phyloP scores from a whole-genome alignment of 2,329 filamentous ascomycete genomes.

The Penicillium concentricum region DNA sequence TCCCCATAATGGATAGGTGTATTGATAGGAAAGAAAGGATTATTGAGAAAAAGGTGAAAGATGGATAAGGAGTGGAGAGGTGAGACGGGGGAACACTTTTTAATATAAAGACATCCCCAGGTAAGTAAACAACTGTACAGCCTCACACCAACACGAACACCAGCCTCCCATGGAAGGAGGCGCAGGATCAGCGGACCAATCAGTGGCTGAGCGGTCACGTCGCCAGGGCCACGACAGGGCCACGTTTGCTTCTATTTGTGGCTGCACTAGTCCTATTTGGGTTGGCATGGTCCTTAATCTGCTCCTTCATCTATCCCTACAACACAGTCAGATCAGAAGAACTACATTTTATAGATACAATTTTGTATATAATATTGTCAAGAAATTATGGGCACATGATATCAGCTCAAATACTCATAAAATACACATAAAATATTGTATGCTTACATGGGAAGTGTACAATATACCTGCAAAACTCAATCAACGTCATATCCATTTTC shows the following conservation, averaged over 20 bases:
- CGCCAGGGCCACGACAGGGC: conserved; percentile 18
- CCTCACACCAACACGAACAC: conserved; percentile 15
- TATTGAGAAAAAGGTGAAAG: conserved; percentile 2
- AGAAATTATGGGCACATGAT: no score
- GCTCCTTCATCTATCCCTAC: background rate
- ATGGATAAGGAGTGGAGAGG: background rate
- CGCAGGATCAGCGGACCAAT: conserved; percentile 24
- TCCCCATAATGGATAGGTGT: conserved; percentile 55
- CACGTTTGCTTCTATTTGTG: conserved; percentile 30
- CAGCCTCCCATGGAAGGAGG: conserved; percentile 22
- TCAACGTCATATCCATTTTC: background rate
- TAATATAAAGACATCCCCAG: background rate
- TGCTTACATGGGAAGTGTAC: no score
- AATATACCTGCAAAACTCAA: no score
- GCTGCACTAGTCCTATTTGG: conserved; percentile 9
- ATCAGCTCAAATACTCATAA: no score
- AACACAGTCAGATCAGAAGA: background rate
- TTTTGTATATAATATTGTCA: background rate
- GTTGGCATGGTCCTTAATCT: background rate
- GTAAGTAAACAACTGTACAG: conserved; percentile 9
- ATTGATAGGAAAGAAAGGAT: background rate
- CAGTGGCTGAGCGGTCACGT: conserved; percentile 15
- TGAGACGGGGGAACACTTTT: conserved; percentile 8
- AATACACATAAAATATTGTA: background rate
- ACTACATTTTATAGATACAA: background rate